Base-by-base conservation (phyloP, 495 filamentous ascomycete genomes). In the Filosporella fistucella region DNA sequence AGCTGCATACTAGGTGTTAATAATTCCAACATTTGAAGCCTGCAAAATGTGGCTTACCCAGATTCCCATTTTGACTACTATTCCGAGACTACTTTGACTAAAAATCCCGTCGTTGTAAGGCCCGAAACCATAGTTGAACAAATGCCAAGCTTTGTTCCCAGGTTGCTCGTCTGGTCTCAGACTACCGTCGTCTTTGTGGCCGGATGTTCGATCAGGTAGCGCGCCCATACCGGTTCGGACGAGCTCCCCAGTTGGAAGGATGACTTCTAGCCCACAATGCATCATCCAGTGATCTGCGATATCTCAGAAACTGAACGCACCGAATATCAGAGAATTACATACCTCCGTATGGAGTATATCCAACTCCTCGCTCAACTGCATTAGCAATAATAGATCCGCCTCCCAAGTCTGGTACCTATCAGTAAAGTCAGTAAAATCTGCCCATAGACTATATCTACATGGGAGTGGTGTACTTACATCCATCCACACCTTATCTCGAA, bases 211-310 rank as follows among this genome's bases (percentile, higher is more conserved):
- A 3, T 64, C 69, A 0, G 73, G 69, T 45, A 77, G 51, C 6
- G 76, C 76, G 4, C 78, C 78, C 77, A 82, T 81, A 1, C 77
- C 78, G 0, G 77, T 82, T 4, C 77, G 62, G 6, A 81, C 43
- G 1, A 81, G 46, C 51, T 75, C 69, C 11, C 77, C 77, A n/a
- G 65, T 71, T 0, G 78, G 77, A 8, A 81, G 58, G 9, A 82
- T 70, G n/a, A 81, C 60, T 59, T 81, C 77, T 65, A 78, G 64
- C 1, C 77, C 75, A 39, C 71, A 74, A 37, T 77, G 76, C 54
- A 67, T 71, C 37, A 66, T 68, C 58, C 67, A 81, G 51, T 81
- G 77, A 46, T 81, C 77, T 35, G n/a, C n/a, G 20, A 59, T n/a
- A n/a, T n/a, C n/a, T n/a, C n/a, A n/a, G n/a, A n/a, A n/a, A n/a